These are phyloP conservation scores for Peronospora belbahrii DNA, from an alignment of 352 stramenopile species.

Conservation along the genomic window DNA sequence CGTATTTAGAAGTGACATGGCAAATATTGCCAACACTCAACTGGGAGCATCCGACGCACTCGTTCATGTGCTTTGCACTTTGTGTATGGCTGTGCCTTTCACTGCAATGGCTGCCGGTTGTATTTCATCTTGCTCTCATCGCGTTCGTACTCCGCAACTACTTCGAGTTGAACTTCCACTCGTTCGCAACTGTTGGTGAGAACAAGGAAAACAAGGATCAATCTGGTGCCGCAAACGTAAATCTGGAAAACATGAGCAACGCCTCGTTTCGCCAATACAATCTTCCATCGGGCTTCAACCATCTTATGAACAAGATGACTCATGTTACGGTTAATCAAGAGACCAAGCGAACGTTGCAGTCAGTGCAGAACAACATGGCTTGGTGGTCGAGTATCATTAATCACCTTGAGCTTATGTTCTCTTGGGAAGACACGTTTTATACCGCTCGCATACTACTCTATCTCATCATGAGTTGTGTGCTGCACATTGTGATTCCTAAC, in stretches of 20 bases:
- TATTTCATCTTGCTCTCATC: constrained; percentile 73
- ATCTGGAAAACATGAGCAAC: constrained; percentile 30
- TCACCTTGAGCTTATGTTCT: constrained; percentile 83
- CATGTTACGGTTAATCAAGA: constrained; percentile 80
- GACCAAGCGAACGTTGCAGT: constrained; percentile 77
- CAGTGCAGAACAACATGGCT: constrained; percentile 85
- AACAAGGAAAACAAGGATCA: constrained; percentile 47
- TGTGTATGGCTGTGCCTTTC: constrained; percentile 80
- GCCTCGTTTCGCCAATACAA: constrained; percentile 73
- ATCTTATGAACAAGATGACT: constrained; percentile 88
- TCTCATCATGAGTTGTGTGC: constrained; percentile 76
- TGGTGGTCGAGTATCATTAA: constrained; percentile 83
- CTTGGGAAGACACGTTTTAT: constrained; percentile 84
- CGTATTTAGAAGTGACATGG: constrained; percentile 80
- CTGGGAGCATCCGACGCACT: constrained; percentile 78
- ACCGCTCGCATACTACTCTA: constrained; percentile 71
- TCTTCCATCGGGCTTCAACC: constrained; percentile 73
- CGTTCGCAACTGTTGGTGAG: constrained; percentile 47
- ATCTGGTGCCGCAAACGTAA: constrained; percentile 5
- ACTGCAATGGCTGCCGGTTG: constrained; percentile 72
- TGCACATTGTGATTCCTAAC: constrained; percentile 82
- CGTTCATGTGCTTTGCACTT: constrained; percentile 80
- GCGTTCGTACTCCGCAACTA: constrained; percentile 78
- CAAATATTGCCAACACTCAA: constrained; percentile 78
- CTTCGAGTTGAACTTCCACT: constrained; percentile 80